Percentiles rank a stretch among this genome's conserved stretches.
These are phyloP conservation scores for Ceratobasidium sp. DNA, from an alignment of 1,284 basidiomycete species.

Conservation along the genomic window DNA sequence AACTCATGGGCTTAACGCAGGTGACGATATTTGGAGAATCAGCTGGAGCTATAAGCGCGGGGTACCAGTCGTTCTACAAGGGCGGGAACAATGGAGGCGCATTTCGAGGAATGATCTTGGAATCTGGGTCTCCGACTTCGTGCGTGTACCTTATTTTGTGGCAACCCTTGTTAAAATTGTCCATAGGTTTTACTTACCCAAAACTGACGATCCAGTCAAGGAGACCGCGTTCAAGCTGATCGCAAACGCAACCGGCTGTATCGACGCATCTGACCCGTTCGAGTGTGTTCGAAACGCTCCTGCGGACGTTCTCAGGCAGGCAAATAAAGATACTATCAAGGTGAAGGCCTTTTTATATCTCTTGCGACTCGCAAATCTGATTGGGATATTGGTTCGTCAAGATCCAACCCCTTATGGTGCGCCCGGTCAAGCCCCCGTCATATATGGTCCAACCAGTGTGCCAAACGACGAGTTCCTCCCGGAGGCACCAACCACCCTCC, in stretches of 20 bases:
- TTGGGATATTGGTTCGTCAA: not conserved
- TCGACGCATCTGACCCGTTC: not conserved
- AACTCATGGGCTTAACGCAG: not conserved
- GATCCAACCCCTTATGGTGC: not conserved
- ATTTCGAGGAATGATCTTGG: slow-evolving; percentile 47
- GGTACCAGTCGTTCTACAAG: slow-evolving; percentile 50
- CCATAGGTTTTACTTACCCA: not conserved
- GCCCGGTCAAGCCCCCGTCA: not conserved
- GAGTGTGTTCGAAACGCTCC: slow-evolving; percentile 29
- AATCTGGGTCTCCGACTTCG: slow-evolving; percentile 46
- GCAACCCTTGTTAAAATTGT: not conserved
- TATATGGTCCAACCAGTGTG: not conserved
- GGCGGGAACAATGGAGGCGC: slow-evolving; percentile 37
- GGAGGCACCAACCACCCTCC: slow-evolving; percentile 51
- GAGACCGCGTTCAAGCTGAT: slow-evolving; percentile 6
- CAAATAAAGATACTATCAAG: slow-evolving; percentile 14
- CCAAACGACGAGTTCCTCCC: slow-evolving; percentile 48
- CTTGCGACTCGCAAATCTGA: not conserved
- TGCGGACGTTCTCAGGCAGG: not conserved
- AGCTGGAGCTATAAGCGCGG: slow-evolving; percentile 52
- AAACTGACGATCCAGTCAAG: not conserved
- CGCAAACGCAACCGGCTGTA: slow-evolving; percentile 14
- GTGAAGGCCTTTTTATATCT: not conserved
- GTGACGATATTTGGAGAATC: slow-evolving; percentile 52
- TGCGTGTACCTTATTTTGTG: not conserved